Percentiles rank a stretch among this genome's conserved stretches.
Evolutionary conservation across 257 asterid genomes (phyloP).

Genomic region (Solanum chilense): DNA sequence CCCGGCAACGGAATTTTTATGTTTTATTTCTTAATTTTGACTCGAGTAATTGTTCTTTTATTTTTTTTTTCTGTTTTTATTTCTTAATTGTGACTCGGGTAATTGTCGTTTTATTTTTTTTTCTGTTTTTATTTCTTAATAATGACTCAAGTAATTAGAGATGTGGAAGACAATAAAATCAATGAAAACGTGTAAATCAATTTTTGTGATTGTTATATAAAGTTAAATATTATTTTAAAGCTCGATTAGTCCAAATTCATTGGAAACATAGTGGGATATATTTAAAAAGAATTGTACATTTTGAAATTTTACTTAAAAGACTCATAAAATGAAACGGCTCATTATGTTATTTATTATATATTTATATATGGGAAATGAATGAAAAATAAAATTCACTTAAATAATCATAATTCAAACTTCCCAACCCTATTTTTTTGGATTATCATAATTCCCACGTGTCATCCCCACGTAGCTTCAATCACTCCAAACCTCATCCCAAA

Average conservation of each 20-base stretch:
- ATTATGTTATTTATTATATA: neutral
- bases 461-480: neutral
- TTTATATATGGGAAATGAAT: neutral
- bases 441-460: neutral
- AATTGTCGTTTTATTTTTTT: no score
- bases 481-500: neutral
- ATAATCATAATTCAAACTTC: neutral
- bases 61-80: no score
- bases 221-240: neutral
- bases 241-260: neutral
- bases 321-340: constrained; percentile 11
- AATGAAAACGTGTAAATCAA: neutral
- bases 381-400: neutral
- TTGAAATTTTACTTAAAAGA: neutral
- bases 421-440: neutral
- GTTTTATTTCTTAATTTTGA: no score
- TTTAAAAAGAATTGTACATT: neutral
- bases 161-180: no score
- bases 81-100: no score
- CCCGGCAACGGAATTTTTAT: constrained; percentile 79
- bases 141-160: no score
- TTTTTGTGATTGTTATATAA: neutral
- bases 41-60: no score
- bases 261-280: neutral
- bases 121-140: no score